Evolutionary conservation across 371 early-diverging fungal genomes (phyloP).

Genomic region (Fennellomyces sp.): DNA sequence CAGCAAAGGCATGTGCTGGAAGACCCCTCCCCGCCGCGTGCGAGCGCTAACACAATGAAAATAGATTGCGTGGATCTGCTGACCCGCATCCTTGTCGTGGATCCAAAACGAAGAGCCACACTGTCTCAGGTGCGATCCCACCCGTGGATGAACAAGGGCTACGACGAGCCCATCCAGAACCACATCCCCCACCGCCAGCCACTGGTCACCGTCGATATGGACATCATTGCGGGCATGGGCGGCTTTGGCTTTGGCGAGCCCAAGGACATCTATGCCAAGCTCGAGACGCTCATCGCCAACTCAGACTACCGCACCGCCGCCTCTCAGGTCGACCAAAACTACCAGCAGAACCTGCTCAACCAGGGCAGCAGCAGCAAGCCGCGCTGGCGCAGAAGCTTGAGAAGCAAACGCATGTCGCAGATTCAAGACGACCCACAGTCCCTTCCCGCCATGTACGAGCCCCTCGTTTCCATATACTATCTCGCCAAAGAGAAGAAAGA

Average conservation of each 20-base stretch:
- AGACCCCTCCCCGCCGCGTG: background rate
- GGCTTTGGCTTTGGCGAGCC: constrained; percentile 48
- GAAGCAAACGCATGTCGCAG: constrained; percentile 5
- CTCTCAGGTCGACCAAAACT: constrained; percentile 25
- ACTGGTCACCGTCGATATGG: constrained; percentile 33
- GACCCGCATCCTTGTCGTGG: constrained; percentile 65
- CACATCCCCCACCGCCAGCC: constrained; percentile 42
- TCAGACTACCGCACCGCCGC: constrained; percentile 39
- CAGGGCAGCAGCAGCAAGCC: constrained; percentile 12
- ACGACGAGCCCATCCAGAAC: constrained; percentile 46
- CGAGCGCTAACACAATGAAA: background rate
- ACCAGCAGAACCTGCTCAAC: constrained; percentile 18
- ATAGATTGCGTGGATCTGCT: constrained; percentile 72
- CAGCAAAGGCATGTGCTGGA: constrained; percentile 29
- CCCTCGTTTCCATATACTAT: constrained; percentile 85
- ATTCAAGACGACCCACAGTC: constrained; percentile 40
- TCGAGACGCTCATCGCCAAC: constrained; percentile 32
- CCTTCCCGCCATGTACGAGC: constrained; percentile 58
- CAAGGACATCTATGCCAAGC: constrained; percentile 26
- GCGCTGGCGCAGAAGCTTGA: constrained; percentile 24
- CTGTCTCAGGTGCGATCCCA: constrained; percentile 62
- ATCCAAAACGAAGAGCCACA: constrained; percentile 60
- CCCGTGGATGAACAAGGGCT: constrained; percentile 76
- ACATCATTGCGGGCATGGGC: constrained; percentile 46
- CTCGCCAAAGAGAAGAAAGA: constrained; percentile 77